A percentile compares a stretch with the other conserved stretches of the same genome.
Conservation (phyloP, 371 early-diverging fungal species). For the Rhizopus delemar region DNA sequence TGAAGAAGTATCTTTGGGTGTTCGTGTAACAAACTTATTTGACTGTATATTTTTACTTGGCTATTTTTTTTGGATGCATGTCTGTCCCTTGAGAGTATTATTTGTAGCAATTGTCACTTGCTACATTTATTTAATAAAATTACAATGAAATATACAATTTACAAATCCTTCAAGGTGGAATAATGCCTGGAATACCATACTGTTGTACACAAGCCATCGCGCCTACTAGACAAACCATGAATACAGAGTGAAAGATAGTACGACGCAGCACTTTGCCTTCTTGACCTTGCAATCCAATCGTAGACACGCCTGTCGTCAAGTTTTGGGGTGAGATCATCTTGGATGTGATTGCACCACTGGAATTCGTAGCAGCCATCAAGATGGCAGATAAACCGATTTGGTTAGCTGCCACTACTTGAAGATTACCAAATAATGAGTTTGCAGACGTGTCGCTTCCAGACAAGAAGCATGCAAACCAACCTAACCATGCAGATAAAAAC, state of each 20-base stretch:
- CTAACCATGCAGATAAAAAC: conserved; percentile 54
- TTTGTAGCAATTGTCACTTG: too few relatives aligned
- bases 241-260: conserved; percentile 47
- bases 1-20: too few relatives aligned
- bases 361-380: conserved; percentile 53
- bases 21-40: too few relatives aligned
- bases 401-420: conserved; percentile 54
- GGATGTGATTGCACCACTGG: conserved; percentile 46
- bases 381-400: conserved; percentile 48
- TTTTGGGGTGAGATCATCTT: conserved; percentile 59
- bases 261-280: conserved; percentile 45
- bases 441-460: conserved; percentile 55
- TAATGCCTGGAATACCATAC: conserved; percentile 51
- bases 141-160: background rate
- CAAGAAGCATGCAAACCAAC: conserved; percentile 55
- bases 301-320: conserved; percentile 52
- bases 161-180: conserved; percentile 28
- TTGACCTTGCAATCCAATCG: conserved; percentile 49
- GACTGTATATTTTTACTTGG: too few relatives aligned
- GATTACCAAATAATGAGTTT: conserved; percentile 50
- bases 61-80: too few relatives aligned
- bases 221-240: conserved; percentile 43
- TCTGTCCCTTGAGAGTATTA: too few relatives aligned
- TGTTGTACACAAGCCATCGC: conserved; percentile 47
- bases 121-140: too few relatives aligned